Evolutionary conservation across 2,329 filamentous ascomycete genomes (phyloP), one percentile per base, ranked within the genome.

Genomic region (Fusarium sp.): DNA sequence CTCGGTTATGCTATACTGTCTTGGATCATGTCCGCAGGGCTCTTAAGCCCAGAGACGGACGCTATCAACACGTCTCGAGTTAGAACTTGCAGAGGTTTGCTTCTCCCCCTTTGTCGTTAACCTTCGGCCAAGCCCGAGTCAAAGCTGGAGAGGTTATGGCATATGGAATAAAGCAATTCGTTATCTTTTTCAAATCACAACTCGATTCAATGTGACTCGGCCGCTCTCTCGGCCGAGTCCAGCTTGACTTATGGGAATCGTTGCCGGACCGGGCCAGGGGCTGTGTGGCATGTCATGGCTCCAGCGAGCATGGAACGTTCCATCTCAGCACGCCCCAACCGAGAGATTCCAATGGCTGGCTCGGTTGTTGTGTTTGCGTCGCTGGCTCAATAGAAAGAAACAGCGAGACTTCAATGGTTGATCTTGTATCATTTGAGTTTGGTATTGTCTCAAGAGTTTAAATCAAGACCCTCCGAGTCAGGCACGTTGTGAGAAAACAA

Each of bases 241-340:
- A 37, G 26, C 20, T 35, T 14, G 32, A 44, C 52, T 59, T 43
- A 55, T 51, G 52, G 45, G 47, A 65, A 43, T 50, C 39, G 49
- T 56, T 68, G 54, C 53, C 41, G 43, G 17, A 65, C 41, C 35
- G 19, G 24, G 45, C 53, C 54, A 65, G 53, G 65, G 60, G 46
- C 24, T 50, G 51, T 47, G 53, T 64, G 52, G 60, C 61, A 54
- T 68, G 65, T 59, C 59, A 51, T 68, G 65, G 51, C 35, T 59
- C 65, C 65, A 67, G 65, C 17, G 46, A 61, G 52, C 54, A 67
- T 67, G 65, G 53, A 67, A 67, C 65, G 65, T 67, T 67, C 65
- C 65, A 67, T 68, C 48, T 60, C 64, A 55, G 65, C 59, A 40
- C 48, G 20, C 50, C 17, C 53, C 37, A 19, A 48, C 44, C 22